Evolutionary conservation across 78 protist species (phyloP).

Genomic region (Dictyostelium citrinum): DNA sequence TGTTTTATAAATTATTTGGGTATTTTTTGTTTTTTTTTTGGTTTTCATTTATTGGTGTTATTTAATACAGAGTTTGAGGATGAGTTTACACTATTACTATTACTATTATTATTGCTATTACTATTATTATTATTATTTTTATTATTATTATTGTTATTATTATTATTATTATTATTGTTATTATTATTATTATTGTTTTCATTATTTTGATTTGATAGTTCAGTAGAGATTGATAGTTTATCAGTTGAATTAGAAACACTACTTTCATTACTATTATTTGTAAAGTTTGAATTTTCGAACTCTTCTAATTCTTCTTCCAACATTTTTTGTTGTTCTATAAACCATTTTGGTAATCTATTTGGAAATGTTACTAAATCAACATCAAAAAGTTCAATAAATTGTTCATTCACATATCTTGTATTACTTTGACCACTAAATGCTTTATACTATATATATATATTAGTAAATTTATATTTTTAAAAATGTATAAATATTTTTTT

Average conservation of each 20-base stretch:
- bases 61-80: background rate
- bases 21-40: background rate
- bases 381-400: conserved; percentile 96
- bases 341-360: conserved; percentile 83
- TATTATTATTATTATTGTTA: background rate
- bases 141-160: too few relatives aligned
- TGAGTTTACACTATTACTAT: background rate
- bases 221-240: background rate
- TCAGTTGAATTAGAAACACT: background rate
- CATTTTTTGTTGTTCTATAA: conserved; percentile 69
- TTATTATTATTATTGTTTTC: too few relatives aligned
- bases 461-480: too few relatives aligned
- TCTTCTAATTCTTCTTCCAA: conserved; percentile 22
- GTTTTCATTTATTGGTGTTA: background rate
- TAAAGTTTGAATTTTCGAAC: background rate
- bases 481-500: too few relatives aligned
- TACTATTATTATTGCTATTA: background rate
- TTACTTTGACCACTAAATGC: conserved; percentile 75
- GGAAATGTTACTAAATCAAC: conserved; percentile 93
- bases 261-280: background rate
- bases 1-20: background rate
- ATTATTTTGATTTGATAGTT: background rate
- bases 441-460: conserved; percentile 8
- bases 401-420: conserved; percentile 91
- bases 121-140: background rate